Evolutionary conservation across 2,329 filamentous ascomycete species (phyloP).

Genomic region (Fusarium solani-melongenae): DNA sequence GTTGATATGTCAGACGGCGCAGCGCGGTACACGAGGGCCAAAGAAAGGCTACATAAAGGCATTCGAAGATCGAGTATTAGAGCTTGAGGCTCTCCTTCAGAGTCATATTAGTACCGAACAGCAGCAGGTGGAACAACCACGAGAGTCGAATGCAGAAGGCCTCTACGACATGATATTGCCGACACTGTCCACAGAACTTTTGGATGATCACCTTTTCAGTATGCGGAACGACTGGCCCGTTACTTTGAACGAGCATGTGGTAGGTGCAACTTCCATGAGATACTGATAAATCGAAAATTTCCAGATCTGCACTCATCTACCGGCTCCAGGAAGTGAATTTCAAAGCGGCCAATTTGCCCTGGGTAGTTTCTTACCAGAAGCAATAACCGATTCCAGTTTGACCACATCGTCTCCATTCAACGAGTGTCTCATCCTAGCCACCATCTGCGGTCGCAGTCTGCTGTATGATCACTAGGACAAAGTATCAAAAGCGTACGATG

Average conservation of each 20-base stretch:
- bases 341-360: neutral
- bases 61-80: neutral
- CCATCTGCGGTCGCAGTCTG: neutral
- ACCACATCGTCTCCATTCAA: neutral
- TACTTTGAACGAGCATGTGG: neutral
- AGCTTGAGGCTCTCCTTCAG: neutral
- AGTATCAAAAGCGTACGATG: neutral
- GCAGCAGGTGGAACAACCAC: neutral
- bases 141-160: neutral
- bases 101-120: neutral
- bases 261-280: neutral
- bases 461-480: neutral
- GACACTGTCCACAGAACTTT: neutral
- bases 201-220: neutral
- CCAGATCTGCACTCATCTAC: neutral
- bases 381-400: neutral
- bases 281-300: too few relatives aligned
- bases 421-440: neutral
- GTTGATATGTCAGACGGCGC: neutral
- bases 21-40: neutral
- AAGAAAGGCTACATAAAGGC: neutral
- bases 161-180: neutral
- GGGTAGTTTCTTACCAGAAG: neutral
- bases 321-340: neutral
- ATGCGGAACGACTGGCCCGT: neutral